These are phyloP conservation scores for Isabelozyma pseudorhagii DNA, from an alignment of 805 yeast genomes.

Conservation along the genomic window DNA sequence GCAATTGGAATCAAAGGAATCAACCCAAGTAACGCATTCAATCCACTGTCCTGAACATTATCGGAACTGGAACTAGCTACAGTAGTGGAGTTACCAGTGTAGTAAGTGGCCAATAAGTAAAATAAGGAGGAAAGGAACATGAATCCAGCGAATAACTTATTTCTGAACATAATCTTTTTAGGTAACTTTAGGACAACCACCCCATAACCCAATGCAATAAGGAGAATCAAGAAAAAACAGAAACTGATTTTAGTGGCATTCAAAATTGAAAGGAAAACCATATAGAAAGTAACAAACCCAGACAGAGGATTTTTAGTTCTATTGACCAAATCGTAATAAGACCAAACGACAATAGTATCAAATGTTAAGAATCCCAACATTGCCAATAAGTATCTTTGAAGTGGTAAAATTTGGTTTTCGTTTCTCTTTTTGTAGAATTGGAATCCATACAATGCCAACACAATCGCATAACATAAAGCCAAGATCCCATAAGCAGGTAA, in stretches of 20 bases:
- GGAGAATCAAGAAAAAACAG: constrained; percentile 80
- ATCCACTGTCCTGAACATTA: constrained; percentile 53
- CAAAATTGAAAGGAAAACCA: constrained; percentile 73
- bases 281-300: constrained; percentile 64
- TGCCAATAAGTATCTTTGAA: constrained; percentile 87
- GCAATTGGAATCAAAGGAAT: constrained; percentile 70
- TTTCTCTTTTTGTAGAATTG: constrained; percentile 77
- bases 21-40: constrained; percentile 46
- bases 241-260: constrained; percentile 81
- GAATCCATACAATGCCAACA: constrained; percentile 79
- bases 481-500: constrained; percentile 84
- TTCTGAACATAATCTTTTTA: constrained; percentile 63
- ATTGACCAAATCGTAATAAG: constrained; percentile 83
- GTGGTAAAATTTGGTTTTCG: constrained; percentile 74
- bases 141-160: constrained; percentile 39
- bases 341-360: constrained; percentile 88
- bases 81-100: constrained; percentile 21
- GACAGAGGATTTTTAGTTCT: constrained; percentile 43
- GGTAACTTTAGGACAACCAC: constrained; percentile 86
- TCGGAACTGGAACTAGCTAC: constrained; percentile 14
- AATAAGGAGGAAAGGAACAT: constrained; percentile 35
- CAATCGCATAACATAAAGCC: constrained; percentile 78
- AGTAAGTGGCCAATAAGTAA: constrained; percentile 34
- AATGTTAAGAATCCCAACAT: constrained; percentile 78
- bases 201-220: constrained; percentile 91